These are phyloP conservation scores for Meyerozyma elateridarum DNA, from an alignment of 1,139 yeast genomes.

Conservation along the genomic window DNA sequence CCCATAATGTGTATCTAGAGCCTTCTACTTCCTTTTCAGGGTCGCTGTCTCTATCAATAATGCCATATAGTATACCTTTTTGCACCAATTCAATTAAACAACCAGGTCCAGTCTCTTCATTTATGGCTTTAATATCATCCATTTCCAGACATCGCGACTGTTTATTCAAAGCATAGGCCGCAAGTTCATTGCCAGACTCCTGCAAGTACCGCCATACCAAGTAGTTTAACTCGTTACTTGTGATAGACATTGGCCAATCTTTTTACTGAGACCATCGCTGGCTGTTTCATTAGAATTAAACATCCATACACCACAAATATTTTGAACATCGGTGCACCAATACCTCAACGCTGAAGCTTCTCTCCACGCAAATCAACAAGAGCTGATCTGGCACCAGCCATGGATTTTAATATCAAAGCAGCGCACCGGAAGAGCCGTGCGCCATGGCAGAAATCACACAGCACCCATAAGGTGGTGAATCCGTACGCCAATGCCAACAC, in stretches of 20 bases:
- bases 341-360: no score
- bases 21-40: background rate
- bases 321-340: conserved; percentile 1
- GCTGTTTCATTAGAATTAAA: background rate
- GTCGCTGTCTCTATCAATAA: conserved; percentile 1
- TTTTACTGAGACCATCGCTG: conserved; percentile 3
- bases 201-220: conserved; percentile 90
- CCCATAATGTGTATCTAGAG: conserved; percentile 2
- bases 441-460: conserved; percentile 33
- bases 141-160: conserved; percentile 60
- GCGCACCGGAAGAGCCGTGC: conserved; percentile 42
- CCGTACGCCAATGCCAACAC: conserved; percentile 35
- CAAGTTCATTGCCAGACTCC: conserved; percentile 76
- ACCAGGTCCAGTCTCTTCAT: conserved; percentile 57
- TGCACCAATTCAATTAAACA: conserved; percentile 77
- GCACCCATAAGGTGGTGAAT: conserved; percentile 19
- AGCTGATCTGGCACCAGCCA: conserved; percentile 10
- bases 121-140: conserved; percentile 37
- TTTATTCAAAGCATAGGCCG: conserved; percentile 79
- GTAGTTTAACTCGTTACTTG: conserved; percentile 84
- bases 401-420: conserved; percentile 29
- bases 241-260: conserved; percentile 56
- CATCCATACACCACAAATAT: background rate
- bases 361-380: no score
- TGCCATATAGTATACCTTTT: conserved; percentile 66